These are phyloP conservation scores for Trichoderma virens DNA, from an alignment of 495 filamentous ascomycete species.

Conservation along the genomic window DNA sequence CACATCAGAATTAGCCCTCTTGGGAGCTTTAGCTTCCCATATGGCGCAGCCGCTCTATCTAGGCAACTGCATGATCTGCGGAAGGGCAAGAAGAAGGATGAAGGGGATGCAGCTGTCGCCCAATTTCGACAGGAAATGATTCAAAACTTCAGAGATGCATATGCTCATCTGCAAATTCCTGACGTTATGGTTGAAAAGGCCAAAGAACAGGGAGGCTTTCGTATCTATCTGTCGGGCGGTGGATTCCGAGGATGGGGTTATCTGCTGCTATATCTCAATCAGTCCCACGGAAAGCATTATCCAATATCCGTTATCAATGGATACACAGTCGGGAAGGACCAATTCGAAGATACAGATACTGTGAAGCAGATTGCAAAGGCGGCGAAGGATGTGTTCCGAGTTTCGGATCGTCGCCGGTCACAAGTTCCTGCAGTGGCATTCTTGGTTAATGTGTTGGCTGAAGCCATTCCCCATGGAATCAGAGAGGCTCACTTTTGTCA, in stretches of 20 bases:
- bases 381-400: slow-evolving; percentile 50
- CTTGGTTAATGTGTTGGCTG: slow-evolving; percentile 48
- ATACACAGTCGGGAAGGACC: slow-evolving; percentile 41
- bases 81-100: slow-evolving; percentile 22
- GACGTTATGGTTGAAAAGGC: slow-evolving; percentile 32
- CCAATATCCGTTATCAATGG: slow-evolving; percentile 72
- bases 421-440: slow-evolving; percentile 65
- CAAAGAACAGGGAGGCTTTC: slow-evolving; percentile 41
- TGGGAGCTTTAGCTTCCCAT: slow-evolving; percentile 58
- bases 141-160: slow-evolving; percentile 42
- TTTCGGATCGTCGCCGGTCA: slow-evolving; percentile 54
- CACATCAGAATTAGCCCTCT: slow-evolving; percentile 43
- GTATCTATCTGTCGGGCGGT: slow-evolving; percentile 61
- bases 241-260: slow-evolving; percentile 71
- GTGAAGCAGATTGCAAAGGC: slow-evolving; percentile 36
- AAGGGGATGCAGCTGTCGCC: slow-evolving; percentile 25
- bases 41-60: slow-evolving; percentile 62
- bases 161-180: slow-evolving; percentile 44
- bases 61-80: slow-evolving; percentile 30
- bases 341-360: slow-evolving; percentile 46
- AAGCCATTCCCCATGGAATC: slow-evolving; percentile 49
- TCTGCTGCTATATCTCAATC: slow-evolving; percentile 45
- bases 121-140: slow-evolving; percentile 45
- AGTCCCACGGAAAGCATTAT: slow-evolving; percentile 47
- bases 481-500: slow-evolving; percentile 59